Evolutionary conservation across 2,329 filamentous ascomycete species (phyloP).

Genomic region (Cryphonectria naterciae): DNA sequence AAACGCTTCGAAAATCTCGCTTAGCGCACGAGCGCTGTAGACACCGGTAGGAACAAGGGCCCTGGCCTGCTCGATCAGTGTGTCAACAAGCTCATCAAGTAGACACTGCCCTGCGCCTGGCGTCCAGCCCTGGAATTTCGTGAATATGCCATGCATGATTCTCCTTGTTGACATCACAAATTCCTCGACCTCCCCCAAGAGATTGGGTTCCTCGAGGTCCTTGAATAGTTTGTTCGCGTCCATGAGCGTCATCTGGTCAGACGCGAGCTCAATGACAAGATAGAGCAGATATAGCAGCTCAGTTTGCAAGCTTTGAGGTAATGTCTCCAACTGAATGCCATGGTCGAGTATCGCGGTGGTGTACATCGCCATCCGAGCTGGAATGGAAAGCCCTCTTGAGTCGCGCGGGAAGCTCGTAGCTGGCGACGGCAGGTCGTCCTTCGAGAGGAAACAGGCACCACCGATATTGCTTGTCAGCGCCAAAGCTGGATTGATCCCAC

Average conservation of each 20-base stretch:
- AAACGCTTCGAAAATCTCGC: conserved; percentile 52
- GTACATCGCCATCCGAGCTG: conserved; percentile 77
- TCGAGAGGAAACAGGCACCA: conserved; percentile 67
- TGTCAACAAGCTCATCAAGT: conserved; percentile 47
- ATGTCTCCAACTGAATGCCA: conserved; percentile 42
- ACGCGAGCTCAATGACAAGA: conserved; percentile 54
- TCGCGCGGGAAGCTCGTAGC: conserved; percentile 55
- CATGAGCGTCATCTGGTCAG: conserved; percentile 57
- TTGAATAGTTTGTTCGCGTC: conserved; percentile 53
- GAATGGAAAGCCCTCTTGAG: conserved; percentile 69
- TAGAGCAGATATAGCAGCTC: conserved; percentile 57
- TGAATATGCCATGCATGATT: conserved; percentile 41
- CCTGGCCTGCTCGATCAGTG: conserved; percentile 49
- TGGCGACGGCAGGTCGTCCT: conserved; percentile 25
- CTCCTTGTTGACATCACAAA: conserved; percentile 47
- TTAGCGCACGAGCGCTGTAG: conserved; percentile 58
- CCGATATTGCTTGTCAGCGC: conserved; percentile 75
- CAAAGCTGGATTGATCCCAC: conserved; percentile 63
- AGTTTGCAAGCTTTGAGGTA: conserved; percentile 49
- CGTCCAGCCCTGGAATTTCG: conserved; percentile 44
- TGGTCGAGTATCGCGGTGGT: conserved; percentile 59
- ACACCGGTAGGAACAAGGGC: conserved; percentile 49
- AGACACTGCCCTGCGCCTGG: conserved; percentile 38
- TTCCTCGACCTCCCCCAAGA: conserved; percentile 46
- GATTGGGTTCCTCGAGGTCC: conserved; percentile 42